Conservation (phyloP, 768 basidiomycete species). For the Boletus edulis region DNA sequence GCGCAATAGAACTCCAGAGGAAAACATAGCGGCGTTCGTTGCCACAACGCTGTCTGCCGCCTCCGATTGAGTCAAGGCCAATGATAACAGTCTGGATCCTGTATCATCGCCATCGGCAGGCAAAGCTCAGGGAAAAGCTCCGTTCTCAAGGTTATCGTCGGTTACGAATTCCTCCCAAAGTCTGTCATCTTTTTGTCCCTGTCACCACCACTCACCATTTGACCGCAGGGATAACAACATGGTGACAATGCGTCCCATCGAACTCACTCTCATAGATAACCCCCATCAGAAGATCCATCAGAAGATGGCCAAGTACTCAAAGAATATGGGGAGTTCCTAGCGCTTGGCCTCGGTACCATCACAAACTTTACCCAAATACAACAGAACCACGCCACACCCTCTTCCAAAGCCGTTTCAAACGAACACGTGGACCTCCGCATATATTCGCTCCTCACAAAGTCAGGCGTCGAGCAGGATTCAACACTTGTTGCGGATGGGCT, state of each 20-base stretch:
- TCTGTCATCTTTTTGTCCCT: constrained; percentile 39
- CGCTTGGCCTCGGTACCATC: constrained; percentile 84
- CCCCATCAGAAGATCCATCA: constrained; percentile 42
- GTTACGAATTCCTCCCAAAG: constrained; percentile 98
- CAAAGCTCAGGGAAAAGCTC: constrained; percentile 99
- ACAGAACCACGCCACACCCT: constrained; percentile 87
- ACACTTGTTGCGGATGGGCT: constrained; percentile 94
- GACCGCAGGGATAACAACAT: constrained; percentile 91
- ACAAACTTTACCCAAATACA: constrained; percentile 89
- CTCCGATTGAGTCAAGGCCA: constrained; percentile 43
- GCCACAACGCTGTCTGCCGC: constrained; percentile 79
- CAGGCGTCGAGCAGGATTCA: constrained; percentile 91
- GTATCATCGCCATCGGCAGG: constrained; percentile 97
- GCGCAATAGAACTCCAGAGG: constrained; percentile 45
- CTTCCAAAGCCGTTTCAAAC: constrained; percentile 88
- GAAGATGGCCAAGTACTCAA: constrained; percentile 50
- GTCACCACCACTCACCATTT: background rate
- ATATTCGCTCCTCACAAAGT: constrained; percentile 92
- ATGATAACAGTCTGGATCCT: constrained; percentile 38
- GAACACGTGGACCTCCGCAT: constrained; percentile 97
- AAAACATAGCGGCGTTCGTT: constrained; percentile 69
- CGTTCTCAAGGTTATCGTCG: constrained; percentile 95
- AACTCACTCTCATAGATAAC: constrained; percentile 96
- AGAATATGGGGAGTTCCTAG: constrained; percentile 95
- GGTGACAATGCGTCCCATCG: constrained; percentile 98